These are phyloP conservation scores for Plasmodium falciparum DNA, from an alignment of 169 alveolate genomes.

Conservation along the genomic window DNA sequence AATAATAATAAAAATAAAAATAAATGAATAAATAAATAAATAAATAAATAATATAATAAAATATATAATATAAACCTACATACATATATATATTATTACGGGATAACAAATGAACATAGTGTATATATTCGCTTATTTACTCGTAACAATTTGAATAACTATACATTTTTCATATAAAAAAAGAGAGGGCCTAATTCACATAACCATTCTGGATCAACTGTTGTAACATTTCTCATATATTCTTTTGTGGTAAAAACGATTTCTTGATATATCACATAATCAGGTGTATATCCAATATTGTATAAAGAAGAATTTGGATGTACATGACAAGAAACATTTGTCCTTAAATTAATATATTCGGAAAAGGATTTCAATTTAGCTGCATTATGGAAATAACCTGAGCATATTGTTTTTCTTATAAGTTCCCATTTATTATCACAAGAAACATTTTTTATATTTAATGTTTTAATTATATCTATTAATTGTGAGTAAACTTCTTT, in stretches of 20 bases:
- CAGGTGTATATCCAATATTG: slow-evolving; percentile 99
- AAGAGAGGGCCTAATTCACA: slow-evolving; percentile 91
- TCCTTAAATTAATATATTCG: slow-evolving; percentile 98
- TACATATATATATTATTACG: too few species aligned
- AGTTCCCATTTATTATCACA: slow-evolving; percentile 81
- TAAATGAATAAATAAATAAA: too few species aligned
- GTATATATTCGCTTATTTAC: not conserved
- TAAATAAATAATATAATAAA: too few species aligned
- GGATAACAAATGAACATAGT: not conserved
- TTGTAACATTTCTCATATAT: slow-evolving; percentile 97
- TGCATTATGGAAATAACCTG: slow-evolving; percentile 99
- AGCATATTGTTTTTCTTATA: slow-evolving; percentile 97
- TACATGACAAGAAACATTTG: slow-evolving; percentile 97
- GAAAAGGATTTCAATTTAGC: slow-evolving; percentile 98
- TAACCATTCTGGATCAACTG: slow-evolving; percentile 99
- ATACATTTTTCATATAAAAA: slow-evolving; percentile 85
- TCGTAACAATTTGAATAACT: not conserved
- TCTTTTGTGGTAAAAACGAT: slow-evolving; percentile 98
- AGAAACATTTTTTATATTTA: slow-evolving; percentile 67
- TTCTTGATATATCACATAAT: slow-evolving; percentile 99
- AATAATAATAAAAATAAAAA: too few species aligned
- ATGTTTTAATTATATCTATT: slow-evolving; percentile 90
- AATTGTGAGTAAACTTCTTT: slow-evolving; percentile 87
- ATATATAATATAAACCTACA: too few species aligned
- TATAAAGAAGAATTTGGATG: slow-evolving; percentile 99